A percentile compares a stretch with the other conserved stretches of the same genome.
Evolutionary conservation across 2,329 filamentous ascomycete genomes (phyloP).

Genomic region (Claviceps sp.): DNA sequence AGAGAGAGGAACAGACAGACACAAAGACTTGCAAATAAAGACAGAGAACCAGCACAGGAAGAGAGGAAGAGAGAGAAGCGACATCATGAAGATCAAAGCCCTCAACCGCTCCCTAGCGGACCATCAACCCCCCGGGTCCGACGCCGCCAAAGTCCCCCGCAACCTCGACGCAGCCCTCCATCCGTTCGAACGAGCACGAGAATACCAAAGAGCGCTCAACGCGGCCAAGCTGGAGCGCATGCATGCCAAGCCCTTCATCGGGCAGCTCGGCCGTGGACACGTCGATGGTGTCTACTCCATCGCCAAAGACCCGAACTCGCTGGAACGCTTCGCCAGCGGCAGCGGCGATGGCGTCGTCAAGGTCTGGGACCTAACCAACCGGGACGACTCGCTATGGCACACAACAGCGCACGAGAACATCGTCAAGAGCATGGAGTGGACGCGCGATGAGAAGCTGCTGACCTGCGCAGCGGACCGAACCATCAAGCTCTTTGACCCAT

Average conservation of each 20-base stretch:
- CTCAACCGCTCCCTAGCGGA: conserved; percentile 51
- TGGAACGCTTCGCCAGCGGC: conserved; percentile 66
- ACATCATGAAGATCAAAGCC: conserved; percentile 46
- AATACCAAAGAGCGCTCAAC: conserved; percentile 48
- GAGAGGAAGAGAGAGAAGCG: neutral
- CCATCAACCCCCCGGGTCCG: conserved; percentile 53
- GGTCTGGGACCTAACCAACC: conserved; percentile 66
- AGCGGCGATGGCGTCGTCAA: conserved; percentile 90
- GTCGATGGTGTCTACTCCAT: conserved; percentile 76
- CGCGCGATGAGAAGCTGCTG: conserved; percentile 67
- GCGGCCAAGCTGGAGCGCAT: conserved; percentile 88
- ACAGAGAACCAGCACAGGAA: neutral
- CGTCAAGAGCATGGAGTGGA: conserved; percentile 86
- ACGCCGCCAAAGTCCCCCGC: conserved; percentile 49
- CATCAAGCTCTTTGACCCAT: conserved; percentile 86
- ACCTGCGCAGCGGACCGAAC: conserved; percentile 78
- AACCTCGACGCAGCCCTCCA: conserved; percentile 76
- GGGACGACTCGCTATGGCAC: conserved; percentile 58
- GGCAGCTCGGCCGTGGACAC: conserved; percentile 77
- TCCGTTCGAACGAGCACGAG: conserved; percentile 80
- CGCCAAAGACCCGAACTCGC: conserved; percentile 63
- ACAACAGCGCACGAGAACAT: conserved; percentile 82
- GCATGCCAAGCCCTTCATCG: conserved; percentile 65
- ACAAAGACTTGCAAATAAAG: neutral
- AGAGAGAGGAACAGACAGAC: neutral